Percentiles rank a stretch among this genome's conserved stretches.
phyloP scores from a whole-genome alignment of 768 basidiomycete genomes.

The Arthromyces matolae region DNA sequence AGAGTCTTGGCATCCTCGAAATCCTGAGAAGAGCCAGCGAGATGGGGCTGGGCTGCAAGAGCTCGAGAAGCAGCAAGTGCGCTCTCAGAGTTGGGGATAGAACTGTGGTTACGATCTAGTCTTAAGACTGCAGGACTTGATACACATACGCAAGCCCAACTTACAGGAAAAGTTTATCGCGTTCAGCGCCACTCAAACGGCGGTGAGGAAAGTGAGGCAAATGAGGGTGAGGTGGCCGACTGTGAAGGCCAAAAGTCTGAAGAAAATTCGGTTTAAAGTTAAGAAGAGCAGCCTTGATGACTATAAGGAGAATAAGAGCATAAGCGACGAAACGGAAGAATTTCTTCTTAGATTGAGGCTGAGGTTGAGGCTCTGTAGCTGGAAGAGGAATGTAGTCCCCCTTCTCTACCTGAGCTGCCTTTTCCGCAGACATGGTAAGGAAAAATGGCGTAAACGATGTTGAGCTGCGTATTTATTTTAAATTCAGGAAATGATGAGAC shows the following conservation, averaged over 20 bases:
- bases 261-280: no score
- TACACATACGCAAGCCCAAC: constrained; percentile 2
- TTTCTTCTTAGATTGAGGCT: constrained; percentile 1
- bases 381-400: constrained; percentile 10
- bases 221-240: neutral
- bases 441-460: neutral
- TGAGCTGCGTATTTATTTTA: constrained; percentile 1
- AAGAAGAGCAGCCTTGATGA: constrained; percentile 4
- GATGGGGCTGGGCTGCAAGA: constrained; percentile 67
- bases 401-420: constrained; percentile 11
- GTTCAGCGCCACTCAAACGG: constrained; percentile 11
- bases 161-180: constrained; percentile 21
- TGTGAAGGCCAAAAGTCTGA: neutral
- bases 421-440: constrained; percentile 14
- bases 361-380: neutral
- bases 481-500: neutral
- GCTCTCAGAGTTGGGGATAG: constrained; percentile 53
- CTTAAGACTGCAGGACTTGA: no score
- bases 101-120: no score
- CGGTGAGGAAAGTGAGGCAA: neutral
- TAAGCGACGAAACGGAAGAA: constrained; percentile 11
- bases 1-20: constrained; percentile 62
- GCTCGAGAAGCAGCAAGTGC: constrained; percentile 53
- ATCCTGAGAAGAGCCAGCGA: constrained; percentile 64
- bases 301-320: constrained; percentile 9